Evolutionary conservation across 1,284 basidiomycete species (phyloP).

Genomic region (Paramarasmius palmivorus): DNA sequence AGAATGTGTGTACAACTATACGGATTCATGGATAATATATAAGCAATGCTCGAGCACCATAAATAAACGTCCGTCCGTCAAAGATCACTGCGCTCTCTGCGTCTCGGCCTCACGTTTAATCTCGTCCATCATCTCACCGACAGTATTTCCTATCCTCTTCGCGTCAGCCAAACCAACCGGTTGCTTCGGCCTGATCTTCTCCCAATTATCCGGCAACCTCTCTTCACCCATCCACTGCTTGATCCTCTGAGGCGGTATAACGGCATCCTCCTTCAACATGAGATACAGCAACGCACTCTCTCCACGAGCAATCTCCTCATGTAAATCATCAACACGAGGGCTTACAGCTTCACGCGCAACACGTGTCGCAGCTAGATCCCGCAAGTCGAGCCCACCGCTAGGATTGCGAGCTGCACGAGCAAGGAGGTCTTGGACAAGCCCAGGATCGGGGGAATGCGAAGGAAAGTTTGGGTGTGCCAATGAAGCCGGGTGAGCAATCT

Average conservation of each 20-base stretch:
- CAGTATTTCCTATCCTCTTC: slow-evolving; percentile 9
- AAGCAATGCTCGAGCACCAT: too few species aligned
- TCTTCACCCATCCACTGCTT: slow-evolving; percentile 53
- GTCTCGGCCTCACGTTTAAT: too few species aligned
- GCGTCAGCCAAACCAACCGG: slow-evolving; percentile 17
- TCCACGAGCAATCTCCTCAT: slow-evolving; percentile 36
- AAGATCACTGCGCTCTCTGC: too few species aligned
- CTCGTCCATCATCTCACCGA: too few species aligned
- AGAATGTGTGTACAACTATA: too few species aligned
- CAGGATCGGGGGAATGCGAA: slow-evolving; percentile 22
- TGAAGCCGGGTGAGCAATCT: slow-evolving; percentile 41
- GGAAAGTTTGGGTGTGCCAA: slow-evolving; percentile 33
- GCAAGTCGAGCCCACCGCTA: slow-evolving; percentile 33
- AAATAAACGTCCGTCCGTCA: too few species aligned
- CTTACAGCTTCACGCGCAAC: slow-evolving; percentile 34
- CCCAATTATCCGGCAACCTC: slow-evolving; percentile 47
- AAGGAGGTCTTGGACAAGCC: slow-evolving; percentile 27
- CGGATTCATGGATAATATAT: too few species aligned
- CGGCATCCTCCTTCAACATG: slow-evolving; percentile 25
- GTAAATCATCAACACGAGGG: slow-evolving; percentile 25
- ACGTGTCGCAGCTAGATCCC: slow-evolving; percentile 46
- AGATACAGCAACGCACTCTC: slow-evolving; percentile 48
- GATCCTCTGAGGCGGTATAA: slow-evolving; percentile 35
- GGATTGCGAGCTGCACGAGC: slow-evolving; percentile 6
- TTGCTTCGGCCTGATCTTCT: slow-evolving; percentile 9